Evolutionary conservation across 495 filamentous ascomycete genomes (phyloP).

Genomic region (Chlorociboria aeruginascens): DNA sequence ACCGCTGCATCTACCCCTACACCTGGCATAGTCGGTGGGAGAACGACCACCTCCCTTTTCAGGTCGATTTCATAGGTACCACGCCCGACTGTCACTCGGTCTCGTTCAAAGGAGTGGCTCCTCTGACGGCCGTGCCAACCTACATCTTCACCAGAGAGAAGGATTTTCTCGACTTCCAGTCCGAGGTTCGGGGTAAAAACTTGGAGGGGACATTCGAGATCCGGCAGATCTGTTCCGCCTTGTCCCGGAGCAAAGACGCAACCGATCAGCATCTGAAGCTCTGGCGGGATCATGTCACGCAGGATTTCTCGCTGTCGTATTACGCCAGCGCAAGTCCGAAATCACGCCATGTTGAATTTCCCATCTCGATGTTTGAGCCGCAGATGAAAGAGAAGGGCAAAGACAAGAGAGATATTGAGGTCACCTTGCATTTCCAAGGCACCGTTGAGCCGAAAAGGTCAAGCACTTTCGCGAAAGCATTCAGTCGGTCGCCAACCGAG

Average conservation of each 20-base stretch:
- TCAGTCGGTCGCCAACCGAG: conserved; percentile 3
- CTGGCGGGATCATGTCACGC: not conserved
- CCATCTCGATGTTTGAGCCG: not conserved
- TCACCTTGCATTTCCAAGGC: not conserved
- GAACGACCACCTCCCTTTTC: not conserved
- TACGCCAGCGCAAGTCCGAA: not conserved
- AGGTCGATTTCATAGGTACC: not conserved
- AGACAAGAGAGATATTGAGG: not conserved
- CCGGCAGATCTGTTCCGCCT: not conserved
- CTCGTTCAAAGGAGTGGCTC: not conserved
- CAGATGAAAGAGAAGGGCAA: not conserved
- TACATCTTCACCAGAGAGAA: conserved; percentile 1
- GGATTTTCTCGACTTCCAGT: conserved; percentile 2
- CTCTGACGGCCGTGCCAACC: not conserved
- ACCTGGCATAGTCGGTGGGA: not conserved
- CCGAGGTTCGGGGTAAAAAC: conserved; percentile 1
- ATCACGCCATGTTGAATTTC: not conserved
- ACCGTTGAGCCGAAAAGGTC: not conserved
- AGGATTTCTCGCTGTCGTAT: conserved; percentile 1
- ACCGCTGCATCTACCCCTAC: not conserved
- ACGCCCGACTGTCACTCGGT: not conserved
- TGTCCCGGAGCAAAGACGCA: not conserved
- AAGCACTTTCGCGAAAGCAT: conserved; percentile 1
- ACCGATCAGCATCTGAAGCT: conserved; percentile 5
- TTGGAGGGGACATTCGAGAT: conserved; percentile 1